Percentiles rank a stretch among this genome's conserved stretches.
These are phyloP conservation scores for Hansenula lynferdii DNA, from an alignment of 1,139 yeast species.

Conservation along the genomic window DNA sequence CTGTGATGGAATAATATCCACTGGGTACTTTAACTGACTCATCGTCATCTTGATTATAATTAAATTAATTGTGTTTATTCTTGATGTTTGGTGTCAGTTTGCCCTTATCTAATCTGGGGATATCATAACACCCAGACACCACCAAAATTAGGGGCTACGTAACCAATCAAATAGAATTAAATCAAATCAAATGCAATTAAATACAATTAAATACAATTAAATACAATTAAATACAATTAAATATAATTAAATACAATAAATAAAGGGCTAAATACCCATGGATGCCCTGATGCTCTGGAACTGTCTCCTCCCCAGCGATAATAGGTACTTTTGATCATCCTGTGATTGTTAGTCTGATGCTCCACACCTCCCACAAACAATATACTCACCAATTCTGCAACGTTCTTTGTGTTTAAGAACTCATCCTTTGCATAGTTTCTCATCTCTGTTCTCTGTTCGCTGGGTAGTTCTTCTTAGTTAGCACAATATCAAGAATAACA, in stretches of 20 bases:
- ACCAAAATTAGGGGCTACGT: background rate
- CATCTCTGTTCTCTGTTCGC: constrained; percentile 3
- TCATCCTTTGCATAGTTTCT: constrained; percentile 5
- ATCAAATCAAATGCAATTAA: background rate
- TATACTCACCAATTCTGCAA: background rate
- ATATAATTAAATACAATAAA: background rate
- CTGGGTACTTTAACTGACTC: background rate
- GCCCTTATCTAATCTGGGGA: background rate
- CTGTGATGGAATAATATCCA: background rate
- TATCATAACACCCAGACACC: background rate
- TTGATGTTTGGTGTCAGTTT: background rate
- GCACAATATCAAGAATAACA: no score
- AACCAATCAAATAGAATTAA: no score
- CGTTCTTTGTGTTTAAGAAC: constrained; percentile 2
- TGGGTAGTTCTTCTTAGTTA: background rate
- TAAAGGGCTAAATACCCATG: background rate
- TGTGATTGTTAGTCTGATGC: background rate
- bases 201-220: background rate
- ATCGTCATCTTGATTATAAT: background rate
- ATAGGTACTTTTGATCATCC: constrained; percentile 13
- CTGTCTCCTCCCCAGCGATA: constrained; percentile 2
- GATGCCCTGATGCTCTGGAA: constrained; percentile 1
- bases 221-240: background rate
- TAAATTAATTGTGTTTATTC: background rate
- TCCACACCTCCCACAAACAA: background rate